Evolutionary conservation across 352 stramenopile species (phyloP).

Genomic region (Phytophthora pini): DNA sequence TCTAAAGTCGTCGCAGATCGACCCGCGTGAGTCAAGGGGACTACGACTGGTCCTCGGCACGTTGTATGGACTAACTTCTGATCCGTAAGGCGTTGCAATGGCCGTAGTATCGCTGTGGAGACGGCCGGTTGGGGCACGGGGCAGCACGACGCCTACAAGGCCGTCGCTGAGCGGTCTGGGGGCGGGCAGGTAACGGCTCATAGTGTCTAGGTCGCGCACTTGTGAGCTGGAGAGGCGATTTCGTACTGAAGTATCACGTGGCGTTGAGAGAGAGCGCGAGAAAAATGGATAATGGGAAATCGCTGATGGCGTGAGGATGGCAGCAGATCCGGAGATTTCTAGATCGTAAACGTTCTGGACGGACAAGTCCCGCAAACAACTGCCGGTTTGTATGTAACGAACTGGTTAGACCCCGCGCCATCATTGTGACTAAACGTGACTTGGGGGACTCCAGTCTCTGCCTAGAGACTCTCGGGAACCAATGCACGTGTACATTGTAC

Average conservation of each 20-base stretch:
- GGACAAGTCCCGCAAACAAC: conserved; percentile 12
- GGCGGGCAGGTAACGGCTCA: conserved; percentile 10
- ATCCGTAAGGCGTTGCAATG: background rate
- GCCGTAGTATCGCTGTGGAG: background rate
- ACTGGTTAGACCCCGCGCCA: conserved; percentile 2
- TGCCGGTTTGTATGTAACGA: conserved; percentile 1
- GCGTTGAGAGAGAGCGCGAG: conserved; percentile 15
- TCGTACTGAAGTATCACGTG: conserved; percentile 24
- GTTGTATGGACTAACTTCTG: background rate
- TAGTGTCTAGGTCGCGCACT: conserved; percentile 7
- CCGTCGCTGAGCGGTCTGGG: conserved; percentile 7
- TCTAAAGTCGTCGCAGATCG: background rate
- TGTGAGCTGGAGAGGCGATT: conserved; percentile 10
- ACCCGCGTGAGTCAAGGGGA: background rate
- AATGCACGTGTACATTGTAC: too few relatives aligned
- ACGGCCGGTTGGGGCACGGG: background rate
- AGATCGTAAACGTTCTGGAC: conserved; percentile 19
- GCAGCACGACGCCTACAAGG: conserved; percentile 11
- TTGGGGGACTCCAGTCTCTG: too few relatives aligned
- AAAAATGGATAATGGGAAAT: background rate
- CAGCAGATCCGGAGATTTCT: conserved; percentile 11
- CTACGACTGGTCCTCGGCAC: background rate
- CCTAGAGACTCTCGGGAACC: too few relatives aligned
- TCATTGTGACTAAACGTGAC: conserved; percentile 23
- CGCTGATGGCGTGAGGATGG: conserved; percentile 13